Evolutionary conservation across 2,329 filamentous ascomycete species (phyloP), one percentile per base, ranked within the genome.

Genomic region (Trichoderma hamatum): DNA sequence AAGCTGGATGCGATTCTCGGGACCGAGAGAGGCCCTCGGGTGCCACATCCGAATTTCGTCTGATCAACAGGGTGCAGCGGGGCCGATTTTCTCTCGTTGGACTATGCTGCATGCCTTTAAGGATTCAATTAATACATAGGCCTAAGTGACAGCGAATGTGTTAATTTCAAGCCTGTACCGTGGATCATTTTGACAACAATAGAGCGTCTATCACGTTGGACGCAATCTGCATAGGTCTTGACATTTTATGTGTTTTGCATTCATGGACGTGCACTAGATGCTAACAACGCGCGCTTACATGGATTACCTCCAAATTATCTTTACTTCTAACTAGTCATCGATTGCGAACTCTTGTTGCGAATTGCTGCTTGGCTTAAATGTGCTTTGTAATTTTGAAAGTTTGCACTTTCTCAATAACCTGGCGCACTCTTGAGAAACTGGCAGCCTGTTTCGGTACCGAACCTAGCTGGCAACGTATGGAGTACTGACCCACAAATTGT

Each of bases 11-110:
- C 32, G 30, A 9, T 24, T 32, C 39, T 65, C 62, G 62, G 62
- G 62, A 65, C 62, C 62, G 62, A 65, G 51, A 56, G 11, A 30
- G 9, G 13, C 62, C 28, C 51, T 65, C 51, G 62, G 62, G 51
- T 55, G 34, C 21, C 13, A 9, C 51, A 43, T 43, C 62, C 51
- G 24, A 52, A 32, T 13, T 4, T 56, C 11, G 16, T 24, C 21
- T 39, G 30, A 16, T 36, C 36, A 0, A 30, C 34, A 19, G 36
- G 9, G 39, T 43, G 39, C 39, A 30, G 26, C 62, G 62, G 51
- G n/a, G 51, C 34, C 51, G 62, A 30, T 11, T 19, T 2, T 10
- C 39, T 43, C 39, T 5, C 39, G n/a, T 43, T n/a, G 16, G 19
- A n/a, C 39, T n/a, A 39, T 43, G 39, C 19, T n/a, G 39, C 19